phyloP scores from a whole-genome alignment of 2,329 filamentous ascomycete species.

The Berkeleyomyces rouxiae region DNA sequence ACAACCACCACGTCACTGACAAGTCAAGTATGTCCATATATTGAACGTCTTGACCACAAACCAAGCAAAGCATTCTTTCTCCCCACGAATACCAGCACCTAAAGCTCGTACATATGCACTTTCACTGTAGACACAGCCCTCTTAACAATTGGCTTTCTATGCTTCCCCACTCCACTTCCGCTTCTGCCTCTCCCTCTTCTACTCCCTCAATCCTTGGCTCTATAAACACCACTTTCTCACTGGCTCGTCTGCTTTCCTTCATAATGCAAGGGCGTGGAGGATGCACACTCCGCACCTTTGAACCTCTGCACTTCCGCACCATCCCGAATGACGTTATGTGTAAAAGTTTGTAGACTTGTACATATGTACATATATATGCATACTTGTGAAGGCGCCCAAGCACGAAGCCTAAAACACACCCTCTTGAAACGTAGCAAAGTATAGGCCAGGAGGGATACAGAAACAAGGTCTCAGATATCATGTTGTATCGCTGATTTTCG shows the following conservation, averaged over 20 bases:
- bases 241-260: neutral
- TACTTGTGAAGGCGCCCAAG: neutral
- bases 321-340: neutral
- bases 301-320: neutral
- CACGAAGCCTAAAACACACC: neutral
- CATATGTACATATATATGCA: neutral
- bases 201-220: neutral
- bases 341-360: no score
- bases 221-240: neutral
- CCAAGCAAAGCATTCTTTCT: neutral
- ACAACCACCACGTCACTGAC: neutral
- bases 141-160: no score
- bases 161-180: neutral
- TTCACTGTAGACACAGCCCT: no score
- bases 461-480: slow-evolving; percentile 1
- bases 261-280: neutral
- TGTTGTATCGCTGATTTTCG: neutral
- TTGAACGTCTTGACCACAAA: neutral
- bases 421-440: neutral
- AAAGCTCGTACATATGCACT: no score
- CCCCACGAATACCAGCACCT: neutral
- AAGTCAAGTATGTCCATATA: neutral
- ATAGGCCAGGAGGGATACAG: neutral
- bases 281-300: neutral
- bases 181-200: neutral